Evolutionary conservation across 1,139 yeast genomes (phyloP).

Genomic region (Pneumocystis canis): DNA sequence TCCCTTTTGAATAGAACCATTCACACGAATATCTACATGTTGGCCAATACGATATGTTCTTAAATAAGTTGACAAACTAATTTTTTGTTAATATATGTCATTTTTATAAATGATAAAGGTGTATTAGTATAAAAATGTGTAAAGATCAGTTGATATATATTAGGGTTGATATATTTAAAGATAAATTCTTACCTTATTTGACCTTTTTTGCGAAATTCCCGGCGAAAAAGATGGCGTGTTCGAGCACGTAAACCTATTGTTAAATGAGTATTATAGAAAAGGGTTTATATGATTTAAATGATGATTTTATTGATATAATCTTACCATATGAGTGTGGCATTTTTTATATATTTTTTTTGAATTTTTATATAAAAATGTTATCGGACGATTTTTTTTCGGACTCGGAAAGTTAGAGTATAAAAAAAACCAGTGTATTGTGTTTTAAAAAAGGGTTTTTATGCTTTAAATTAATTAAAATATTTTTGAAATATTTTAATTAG

Average conservation of each 20-base stretch:
- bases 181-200: slow-evolving; percentile 4
- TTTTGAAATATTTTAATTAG: too few relatives aligned
- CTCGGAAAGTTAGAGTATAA: too few relatives aligned
- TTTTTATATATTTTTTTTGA: too few relatives aligned
- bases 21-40: slow-evolving; percentile 98
- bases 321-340: not conserved
- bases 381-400: too few relatives aligned
- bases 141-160: too few relatives aligned
- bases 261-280: slow-evolving; percentile 87
- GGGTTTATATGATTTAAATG: not conserved
- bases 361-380: not conserved
- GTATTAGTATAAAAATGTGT: not conserved
- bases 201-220: slow-evolving; percentile 13
- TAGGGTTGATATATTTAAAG: not conserved
- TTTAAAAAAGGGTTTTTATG: too few relatives aligned
- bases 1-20: slow-evolving; percentile 95
- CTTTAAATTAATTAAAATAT: too few relatives aligned
- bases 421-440: too few relatives aligned
- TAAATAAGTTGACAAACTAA: slow-evolving; percentile 78
- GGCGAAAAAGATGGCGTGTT: slow-evolving; percentile 13
- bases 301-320: not conserved
- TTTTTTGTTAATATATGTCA: not conserved
- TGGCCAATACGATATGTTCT: slow-evolving; percentile 98
- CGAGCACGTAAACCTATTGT: slow-evolving; percentile 31
- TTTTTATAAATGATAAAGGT: not conserved